A percentile compares a stretch with the other conserved stretches of the same genome.
These are phyloP conservation scores for Cyclotella choctawhatcheeana DNA, from an alignment of 108 stramenopile genomes.

Conservation along the genomic window DNA sequence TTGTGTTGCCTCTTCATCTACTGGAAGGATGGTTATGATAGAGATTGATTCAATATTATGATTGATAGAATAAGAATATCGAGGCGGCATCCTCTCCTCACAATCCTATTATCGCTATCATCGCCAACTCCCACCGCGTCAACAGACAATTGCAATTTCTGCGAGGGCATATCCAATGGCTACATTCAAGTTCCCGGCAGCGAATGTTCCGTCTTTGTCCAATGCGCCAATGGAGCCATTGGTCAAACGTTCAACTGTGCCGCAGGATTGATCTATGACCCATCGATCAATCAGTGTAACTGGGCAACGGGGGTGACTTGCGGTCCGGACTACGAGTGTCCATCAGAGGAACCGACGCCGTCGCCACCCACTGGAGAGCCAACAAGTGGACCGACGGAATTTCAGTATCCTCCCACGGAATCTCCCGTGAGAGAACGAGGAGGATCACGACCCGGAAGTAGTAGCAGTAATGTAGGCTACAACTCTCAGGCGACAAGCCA, in stretches of 20 bases:
- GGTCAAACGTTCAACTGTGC: conserved; percentile 9
- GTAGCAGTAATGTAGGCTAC: background rate
- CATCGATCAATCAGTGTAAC: conserved; percentile 17
- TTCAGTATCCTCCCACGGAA: background rate
- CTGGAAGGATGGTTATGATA: too few species aligned
- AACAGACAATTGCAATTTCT: conserved; percentile 13
- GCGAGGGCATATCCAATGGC: conserved; percentile 1
- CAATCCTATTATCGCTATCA: too few species aligned
- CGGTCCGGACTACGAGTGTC: conserved; percentile 22
- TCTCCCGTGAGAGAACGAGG: background rate
- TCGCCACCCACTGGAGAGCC: background rate
- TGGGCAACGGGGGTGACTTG: conserved; percentile 20
- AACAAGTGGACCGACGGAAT: background rate
- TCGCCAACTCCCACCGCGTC: background rate
- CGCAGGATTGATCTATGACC: conserved; percentile 12
- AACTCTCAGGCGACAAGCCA: background rate
- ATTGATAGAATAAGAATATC: too few species aligned
- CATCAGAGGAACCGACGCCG: background rate
- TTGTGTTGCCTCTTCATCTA: too few species aligned
- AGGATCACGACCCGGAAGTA: too few species aligned
- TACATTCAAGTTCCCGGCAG: conserved; percentile 24
- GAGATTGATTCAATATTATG: too few species aligned
- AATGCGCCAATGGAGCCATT: conserved; percentile 12
- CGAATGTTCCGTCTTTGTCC: conserved; percentile 9
- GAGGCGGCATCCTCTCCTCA: background rate